Percentiles rank a stretch among this genome's conserved stretches.
These are phyloP conservation scores for Linnemannia zychae DNA, from an alignment of 192 early-diverging fungal genomes.

Conservation along the genomic window DNA sequence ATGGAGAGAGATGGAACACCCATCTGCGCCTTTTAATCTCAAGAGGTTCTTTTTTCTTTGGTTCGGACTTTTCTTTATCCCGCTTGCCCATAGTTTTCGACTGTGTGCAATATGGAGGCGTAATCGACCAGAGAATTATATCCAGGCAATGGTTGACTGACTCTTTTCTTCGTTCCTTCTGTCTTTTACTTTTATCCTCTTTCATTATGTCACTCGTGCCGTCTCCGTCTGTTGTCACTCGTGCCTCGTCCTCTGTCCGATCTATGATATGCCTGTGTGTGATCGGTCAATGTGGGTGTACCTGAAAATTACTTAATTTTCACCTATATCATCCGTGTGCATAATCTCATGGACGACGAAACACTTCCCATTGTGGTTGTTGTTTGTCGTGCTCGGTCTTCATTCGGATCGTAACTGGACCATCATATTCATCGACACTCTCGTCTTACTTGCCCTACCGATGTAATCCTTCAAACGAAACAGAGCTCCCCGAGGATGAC, in stretches of 20 bases:
- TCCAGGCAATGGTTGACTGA: neutral
- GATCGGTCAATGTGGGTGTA: neutral
- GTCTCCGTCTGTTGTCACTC: neutral
- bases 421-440: no score
- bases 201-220: no score
- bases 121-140: neutral
- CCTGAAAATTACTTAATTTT: conserved; percentile 2
- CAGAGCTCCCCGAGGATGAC: conserved; percentile 92
- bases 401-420: no score
- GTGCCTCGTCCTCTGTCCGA: neutral
- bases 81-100: neutral
- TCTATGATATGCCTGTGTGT: neutral
- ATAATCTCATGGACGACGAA: neutral
- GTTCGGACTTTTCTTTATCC: conserved; percentile 7
- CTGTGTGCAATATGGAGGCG: neutral
- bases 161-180: neutral
- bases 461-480: neutral
- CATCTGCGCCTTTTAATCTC: neutral
- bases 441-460: neutral
- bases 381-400: neutral
- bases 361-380: neutral
- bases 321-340: neutral
- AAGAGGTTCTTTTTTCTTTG: neutral
- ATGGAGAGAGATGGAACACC: neutral
- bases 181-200: neutral